Conservation (phyloP, 768 basidiomycete species). For the Lentinus brumalis region DNA sequence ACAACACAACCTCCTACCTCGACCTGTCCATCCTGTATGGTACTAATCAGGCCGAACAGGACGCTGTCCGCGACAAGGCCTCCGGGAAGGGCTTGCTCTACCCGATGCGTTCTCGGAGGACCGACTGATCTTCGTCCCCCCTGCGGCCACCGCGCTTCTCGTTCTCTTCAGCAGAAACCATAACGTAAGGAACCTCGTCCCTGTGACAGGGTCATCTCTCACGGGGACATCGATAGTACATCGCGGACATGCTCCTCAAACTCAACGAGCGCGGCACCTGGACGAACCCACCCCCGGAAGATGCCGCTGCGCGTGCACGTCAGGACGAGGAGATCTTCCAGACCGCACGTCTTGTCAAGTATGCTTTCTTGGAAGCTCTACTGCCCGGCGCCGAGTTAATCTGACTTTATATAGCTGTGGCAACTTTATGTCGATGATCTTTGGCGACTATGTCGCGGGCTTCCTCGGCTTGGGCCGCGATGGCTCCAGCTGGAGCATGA, state of each 20-base stretch:
- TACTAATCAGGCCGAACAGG: conserved; percentile 40
- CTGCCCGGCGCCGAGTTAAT: neutral
- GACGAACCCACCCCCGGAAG: conserved; percentile 40
- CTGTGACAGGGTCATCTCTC: neutral
- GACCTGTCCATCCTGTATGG: conserved; percentile 62
- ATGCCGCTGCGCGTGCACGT: conserved; percentile 18
- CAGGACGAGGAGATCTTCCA: conserved; percentile 65
- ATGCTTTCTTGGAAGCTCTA: neutral
- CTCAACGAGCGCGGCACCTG: conserved; percentile 57
- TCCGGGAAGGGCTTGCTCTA: conserved; percentile 51
- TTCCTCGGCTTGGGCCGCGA: conserved; percentile 55
- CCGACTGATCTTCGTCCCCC: conserved; percentile 53
- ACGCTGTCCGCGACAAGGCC: conserved; percentile 48
- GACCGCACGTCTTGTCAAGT: conserved; percentile 55
- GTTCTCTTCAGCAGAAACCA: conserved; percentile 62
- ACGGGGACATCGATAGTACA: conserved; percentile 39
- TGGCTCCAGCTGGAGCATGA: conserved; percentile 55
- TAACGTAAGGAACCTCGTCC: conserved; percentile 40
- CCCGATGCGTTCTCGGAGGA: conserved; percentile 56
- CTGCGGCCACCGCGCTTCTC: conserved; percentile 53
- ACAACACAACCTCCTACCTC: conserved; percentile 57
- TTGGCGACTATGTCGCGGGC: conserved; percentile 61
- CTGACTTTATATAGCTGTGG: conserved; percentile 35
- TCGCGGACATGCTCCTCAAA: conserved; percentile 52
- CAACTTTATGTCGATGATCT: conserved; percentile 55